Base-by-base conservation (phyloP, 1,284 basidiomycete genomes). In the Bjerkandera adusta region DNA sequence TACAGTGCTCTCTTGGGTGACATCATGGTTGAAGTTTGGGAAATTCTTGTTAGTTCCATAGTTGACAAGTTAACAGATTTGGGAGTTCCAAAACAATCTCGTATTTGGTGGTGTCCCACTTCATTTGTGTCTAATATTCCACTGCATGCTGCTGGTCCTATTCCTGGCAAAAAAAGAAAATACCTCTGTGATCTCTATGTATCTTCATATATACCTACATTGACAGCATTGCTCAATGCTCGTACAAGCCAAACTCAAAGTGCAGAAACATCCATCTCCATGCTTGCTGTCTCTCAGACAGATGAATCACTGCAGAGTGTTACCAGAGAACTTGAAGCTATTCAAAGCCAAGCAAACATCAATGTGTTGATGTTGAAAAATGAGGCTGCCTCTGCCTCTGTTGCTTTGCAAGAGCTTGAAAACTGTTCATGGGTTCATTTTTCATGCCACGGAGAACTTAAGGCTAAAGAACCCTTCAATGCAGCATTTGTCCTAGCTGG, bases 71-170 rank as follows among this genome's bases (percentile, higher is more conserved):
- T 71, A 1, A n/a, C 34, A 6, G 20, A 42, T 4, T 40, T 58
- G 4, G 43, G 30, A 13, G 43, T 51, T 4, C 37, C 48, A 13
- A 4, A 8, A n/a, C 16, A 21, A 12, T 29, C 67, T 1, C 64
- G 67, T 8, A 57, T 76, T 13, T 75, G 72, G 70, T 76, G 73
- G 72, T 75, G 70, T 45, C 69, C 69, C 2, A 68, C 67, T 0
- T 62, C 62, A 1, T 32, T 41, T 3, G 54, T 73, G 21, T 53
- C 64, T 15, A 53, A 55, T 11, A 49, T 75, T 12, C 73, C 73
- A 1, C 49, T 75, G 1, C 72, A 75, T 27, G 69, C 70, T 1
- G 70, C 71, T 6, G 62, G 64, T 4, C 55, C 59, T 3, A 15
- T 26, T 59, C 58, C 13, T 32, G 13, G 6, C 6, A 32, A 46